These are phyloP conservation scores for Dothideomycetidae sp. DNA, from an alignment of 2,329 filamentous ascomycete genomes.

Conservation along the genomic window DNA sequence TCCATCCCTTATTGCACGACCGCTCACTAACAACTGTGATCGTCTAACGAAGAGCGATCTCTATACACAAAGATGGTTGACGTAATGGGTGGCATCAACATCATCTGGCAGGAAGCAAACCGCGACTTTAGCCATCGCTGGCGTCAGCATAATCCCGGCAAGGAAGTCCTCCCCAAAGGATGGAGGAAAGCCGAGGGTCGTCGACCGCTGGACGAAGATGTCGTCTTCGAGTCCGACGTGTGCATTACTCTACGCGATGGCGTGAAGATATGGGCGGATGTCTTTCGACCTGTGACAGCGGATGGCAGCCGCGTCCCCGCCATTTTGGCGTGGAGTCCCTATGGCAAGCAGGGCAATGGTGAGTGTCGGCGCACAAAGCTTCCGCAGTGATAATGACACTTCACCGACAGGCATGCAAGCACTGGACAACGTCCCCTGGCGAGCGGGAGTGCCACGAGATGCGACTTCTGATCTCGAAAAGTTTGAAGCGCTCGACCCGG, in stretches of 20 bases:
- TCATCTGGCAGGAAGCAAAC: no score
- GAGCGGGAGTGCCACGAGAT: constrained; percentile 7
- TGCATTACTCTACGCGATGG: constrained; percentile 30
- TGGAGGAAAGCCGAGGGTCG: neutral
- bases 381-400: no score
- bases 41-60: no score
- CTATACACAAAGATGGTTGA: no score
- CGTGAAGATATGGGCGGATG: constrained; percentile 28
- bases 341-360: constrained; percentile 30
- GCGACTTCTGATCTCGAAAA: constrained; percentile 24
- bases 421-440: neutral
- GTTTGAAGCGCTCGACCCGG: constrained; percentile 32
- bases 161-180: neutral
- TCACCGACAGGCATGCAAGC: no score
- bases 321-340: constrained; percentile 31
- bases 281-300: constrained; percentile 25
- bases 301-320: constrained; percentile 24
- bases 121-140: no score
- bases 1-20: no score
- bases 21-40: no score
- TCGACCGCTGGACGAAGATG: neutral
- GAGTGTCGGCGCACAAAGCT: no score
- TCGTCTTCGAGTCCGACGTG: constrained; percentile 21
- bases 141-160: no score
- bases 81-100: no score